phyloP scores from a whole-genome alignment of 2,329 filamentous ascomycete species.

The Penicillium sp. region DNA sequence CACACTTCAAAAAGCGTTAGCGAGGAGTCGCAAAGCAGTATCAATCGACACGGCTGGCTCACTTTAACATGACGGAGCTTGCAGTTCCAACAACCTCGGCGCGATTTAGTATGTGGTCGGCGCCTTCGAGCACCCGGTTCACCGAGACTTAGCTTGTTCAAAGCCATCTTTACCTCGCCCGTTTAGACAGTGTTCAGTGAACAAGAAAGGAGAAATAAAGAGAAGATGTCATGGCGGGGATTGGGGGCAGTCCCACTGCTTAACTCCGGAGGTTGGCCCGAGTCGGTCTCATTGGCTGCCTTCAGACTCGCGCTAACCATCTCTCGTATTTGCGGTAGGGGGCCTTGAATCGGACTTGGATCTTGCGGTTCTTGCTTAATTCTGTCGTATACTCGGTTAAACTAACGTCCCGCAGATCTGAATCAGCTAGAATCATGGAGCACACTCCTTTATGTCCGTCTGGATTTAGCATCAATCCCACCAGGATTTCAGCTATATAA shows the following conservation, averaged over 20 bases:
- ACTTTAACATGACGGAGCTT: conserved; percentile 31
- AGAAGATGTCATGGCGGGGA: not conserved
- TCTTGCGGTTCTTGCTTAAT: not conserved
- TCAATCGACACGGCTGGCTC: conserved; percentile 1
- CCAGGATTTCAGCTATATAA: not conserved
- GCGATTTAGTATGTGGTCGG: conserved; percentile 58
- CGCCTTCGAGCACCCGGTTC: conserved; percentile 15
- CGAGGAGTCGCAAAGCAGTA: not conserved
- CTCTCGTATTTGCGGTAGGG: conserved; percentile 17
- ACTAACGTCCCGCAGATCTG: not conserved
- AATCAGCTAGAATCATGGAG: conserved; percentile 1
- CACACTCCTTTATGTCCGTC: not conserved
- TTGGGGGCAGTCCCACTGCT: conserved; percentile 1
- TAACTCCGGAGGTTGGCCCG: conserved; percentile 8
- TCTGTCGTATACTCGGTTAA: conserved; percentile 2
- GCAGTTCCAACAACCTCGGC: conserved; percentile 62
- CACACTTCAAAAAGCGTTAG: conserved; percentile 50
- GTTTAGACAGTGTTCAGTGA: not conserved
- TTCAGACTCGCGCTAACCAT: conserved; percentile 18
- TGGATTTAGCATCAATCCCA: not conserved
- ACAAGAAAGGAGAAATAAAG: not conserved
- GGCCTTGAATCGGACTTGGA: not conserved
- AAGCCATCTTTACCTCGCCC: not conserved
- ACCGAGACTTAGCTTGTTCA: not conserved
- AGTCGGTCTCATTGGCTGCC: not conserved